Conservation (phyloP, 345 rosid species). For the Gossypium rotundifolium region DNA sequence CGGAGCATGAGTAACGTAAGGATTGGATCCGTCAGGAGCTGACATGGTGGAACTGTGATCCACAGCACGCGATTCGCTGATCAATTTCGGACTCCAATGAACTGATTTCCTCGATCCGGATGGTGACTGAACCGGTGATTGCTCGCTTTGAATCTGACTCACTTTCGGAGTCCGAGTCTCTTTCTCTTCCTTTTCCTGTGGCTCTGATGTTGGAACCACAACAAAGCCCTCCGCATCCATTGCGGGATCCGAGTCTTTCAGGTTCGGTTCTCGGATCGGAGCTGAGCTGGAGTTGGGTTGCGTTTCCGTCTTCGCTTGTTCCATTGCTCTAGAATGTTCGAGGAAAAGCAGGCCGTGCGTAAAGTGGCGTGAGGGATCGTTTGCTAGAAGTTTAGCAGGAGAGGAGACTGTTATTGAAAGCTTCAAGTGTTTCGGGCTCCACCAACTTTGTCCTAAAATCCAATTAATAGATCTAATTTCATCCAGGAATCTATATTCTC, state of each 20-base stretch:
- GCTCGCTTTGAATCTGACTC: conserved; percentile 20
- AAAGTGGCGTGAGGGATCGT: background rate
- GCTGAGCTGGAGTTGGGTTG: background rate
- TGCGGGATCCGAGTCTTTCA: conserved; percentile 18
- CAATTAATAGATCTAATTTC: too few species aligned
- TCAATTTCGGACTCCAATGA: conserved; percentile 72
- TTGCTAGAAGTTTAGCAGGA: background rate
- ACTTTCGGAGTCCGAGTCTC: conserved; percentile 11
- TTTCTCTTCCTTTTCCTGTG: conserved; percentile 20
- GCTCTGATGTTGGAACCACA: conserved; percentile 26
- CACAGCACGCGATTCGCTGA: conserved; percentile 38
- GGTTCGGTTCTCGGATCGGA: conserved; percentile 16
- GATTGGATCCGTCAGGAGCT: conserved; percentile 41
- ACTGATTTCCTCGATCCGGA: conserved; percentile 56
- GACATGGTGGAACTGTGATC: conserved; percentile 15
- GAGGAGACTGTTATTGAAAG: background rate
- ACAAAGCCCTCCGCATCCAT: conserved; percentile 26
- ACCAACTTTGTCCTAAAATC: too few species aligned
- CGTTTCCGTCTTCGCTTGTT: background rate
- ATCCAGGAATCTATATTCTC: too few species aligned
- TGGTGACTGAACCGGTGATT: conserved; percentile 20
- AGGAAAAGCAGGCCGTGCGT: background rate
- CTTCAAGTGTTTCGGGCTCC: too few species aligned
- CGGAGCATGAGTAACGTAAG: conserved; percentile 41
- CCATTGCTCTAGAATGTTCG: background rate